Evolutionary conservation across 23 red algal species (phyloP).

Genomic region (Gracilaria gracilis): DNA sequence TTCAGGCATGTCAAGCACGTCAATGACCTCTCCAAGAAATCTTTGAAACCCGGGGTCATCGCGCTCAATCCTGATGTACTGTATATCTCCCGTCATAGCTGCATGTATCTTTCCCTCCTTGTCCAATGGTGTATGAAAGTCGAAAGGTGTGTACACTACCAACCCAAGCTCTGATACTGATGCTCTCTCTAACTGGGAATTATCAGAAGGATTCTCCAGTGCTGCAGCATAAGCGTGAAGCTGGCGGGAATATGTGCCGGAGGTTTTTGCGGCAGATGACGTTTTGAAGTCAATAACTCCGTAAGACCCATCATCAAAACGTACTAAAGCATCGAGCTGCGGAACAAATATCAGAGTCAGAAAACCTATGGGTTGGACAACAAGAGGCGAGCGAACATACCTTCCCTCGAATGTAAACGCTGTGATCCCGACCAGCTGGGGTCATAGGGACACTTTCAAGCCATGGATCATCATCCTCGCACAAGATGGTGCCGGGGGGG

Average conservation of each 20-base stretch:
- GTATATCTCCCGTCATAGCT: slow-evolving; percentile 59
- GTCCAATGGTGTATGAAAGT: slow-evolving; percentile 59
- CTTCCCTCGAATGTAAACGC: slow-evolving; percentile 81
- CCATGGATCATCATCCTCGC: slow-evolving; percentile 79
- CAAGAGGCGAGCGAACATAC: slow-evolving; percentile 42
- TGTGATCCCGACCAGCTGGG: slow-evolving; percentile 31
- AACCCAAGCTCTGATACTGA: slow-evolving; percentile 78
- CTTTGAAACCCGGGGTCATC: slow-evolving; percentile 47
- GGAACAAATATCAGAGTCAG: background rate
- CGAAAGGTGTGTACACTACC: slow-evolving; percentile 67
- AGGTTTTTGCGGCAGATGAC: slow-evolving; percentile 38
- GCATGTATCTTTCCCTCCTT: slow-evolving; percentile 31
- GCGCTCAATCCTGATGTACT: slow-evolving; percentile 66
- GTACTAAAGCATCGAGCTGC: slow-evolving; percentile 84
- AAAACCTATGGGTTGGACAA: background rate
- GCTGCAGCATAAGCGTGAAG: slow-evolving; percentile 90
- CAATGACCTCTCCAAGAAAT: slow-evolving; percentile 12
- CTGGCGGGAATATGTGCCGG: slow-evolving; percentile 71
- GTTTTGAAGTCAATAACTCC: slow-evolving; percentile 95
- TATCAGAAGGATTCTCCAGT: slow-evolving; percentile 63
- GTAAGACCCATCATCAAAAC: slow-evolving; percentile 75
- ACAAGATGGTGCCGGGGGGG: slow-evolving; percentile 71
- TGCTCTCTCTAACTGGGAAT: slow-evolving; percentile 52
- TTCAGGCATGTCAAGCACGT: slow-evolving; percentile 56
- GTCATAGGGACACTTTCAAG: slow-evolving; percentile 72